These are phyloP conservation scores for Hypoxylon sp. DNA, from an alignment of 2,329 filamentous ascomycete species.

Conservation along the genomic window DNA sequence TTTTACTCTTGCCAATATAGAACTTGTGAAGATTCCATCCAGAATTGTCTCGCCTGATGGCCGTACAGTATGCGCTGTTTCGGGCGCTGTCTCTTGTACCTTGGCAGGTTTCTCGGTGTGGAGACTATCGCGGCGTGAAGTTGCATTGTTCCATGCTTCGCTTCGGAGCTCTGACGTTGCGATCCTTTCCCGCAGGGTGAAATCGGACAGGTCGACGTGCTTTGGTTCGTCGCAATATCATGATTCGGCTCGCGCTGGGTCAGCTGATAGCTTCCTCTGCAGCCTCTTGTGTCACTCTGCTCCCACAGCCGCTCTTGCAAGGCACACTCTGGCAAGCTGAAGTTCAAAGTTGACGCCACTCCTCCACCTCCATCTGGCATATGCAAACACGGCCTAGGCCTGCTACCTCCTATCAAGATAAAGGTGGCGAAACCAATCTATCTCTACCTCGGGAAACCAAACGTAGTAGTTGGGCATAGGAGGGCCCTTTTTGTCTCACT, in stretches of 20 bases:
- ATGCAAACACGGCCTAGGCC: slow-evolving; percentile 38
- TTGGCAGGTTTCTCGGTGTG: slow-evolving; percentile 23
- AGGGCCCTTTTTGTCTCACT: slow-evolving; percentile 26
- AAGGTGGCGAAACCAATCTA: slow-evolving; percentile 34
- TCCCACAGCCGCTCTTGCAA: slow-evolving; percentile 34
- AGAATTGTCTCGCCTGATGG: slow-evolving; percentile 31
- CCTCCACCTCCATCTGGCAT: slow-evolving; percentile 42
- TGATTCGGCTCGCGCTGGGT: slow-evolving; percentile 35
- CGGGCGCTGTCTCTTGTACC: background rate
- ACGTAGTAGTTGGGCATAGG: slow-evolving; percentile 14
- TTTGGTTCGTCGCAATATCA: slow-evolving; percentile 23
- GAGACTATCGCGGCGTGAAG: slow-evolving; percentile 25
- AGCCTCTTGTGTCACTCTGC: slow-evolving; percentile 45
- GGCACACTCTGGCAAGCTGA: slow-evolving; percentile 36
- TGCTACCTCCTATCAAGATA: slow-evolving; percentile 45
- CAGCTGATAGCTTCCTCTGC: slow-evolving; percentile 45
- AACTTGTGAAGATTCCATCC: slow-evolving; percentile 27
- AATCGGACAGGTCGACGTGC: slow-evolving; percentile 18
- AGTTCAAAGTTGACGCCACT: slow-evolving; percentile 26
- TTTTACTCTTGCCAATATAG: background rate
- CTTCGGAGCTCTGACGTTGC: slow-evolving; percentile 35
- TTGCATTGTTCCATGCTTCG: slow-evolving; percentile 22
- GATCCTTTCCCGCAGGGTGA: slow-evolving; percentile 21
- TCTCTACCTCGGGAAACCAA: slow-evolving; percentile 33
- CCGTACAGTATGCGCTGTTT: slow-evolving; percentile 27